These are phyloP conservation scores for Xylariaceae sp. DNA, from an alignment of 2,329 filamentous ascomycete species.

Conservation along the genomic window DNA sequence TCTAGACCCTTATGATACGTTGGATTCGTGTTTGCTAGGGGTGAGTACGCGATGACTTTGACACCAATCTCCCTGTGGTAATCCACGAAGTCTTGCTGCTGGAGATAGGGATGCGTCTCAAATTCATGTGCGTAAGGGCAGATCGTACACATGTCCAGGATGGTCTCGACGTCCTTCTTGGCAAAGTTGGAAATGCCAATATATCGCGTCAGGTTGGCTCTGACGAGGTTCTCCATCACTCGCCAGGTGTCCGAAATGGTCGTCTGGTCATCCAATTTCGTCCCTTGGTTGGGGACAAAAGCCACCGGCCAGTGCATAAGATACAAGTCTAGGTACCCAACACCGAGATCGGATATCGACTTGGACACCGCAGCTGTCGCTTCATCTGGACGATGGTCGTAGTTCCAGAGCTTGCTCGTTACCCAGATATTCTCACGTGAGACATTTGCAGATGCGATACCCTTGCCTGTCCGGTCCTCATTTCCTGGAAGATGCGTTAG, in stretches of 20 bases:
- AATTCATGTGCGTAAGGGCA: conserved; percentile 56
- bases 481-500: conserved; percentile 26
- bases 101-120: conserved; percentile 48
- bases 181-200: conserved; percentile 63
- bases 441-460: conserved; percentile 42
- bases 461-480: conserved; percentile 43
- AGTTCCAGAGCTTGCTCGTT: conserved; percentile 36
- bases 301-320: conserved; percentile 41
- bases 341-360: conserved; percentile 42
- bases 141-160: conserved; percentile 39
- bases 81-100: conserved; percentile 43
- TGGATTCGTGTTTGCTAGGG: conserved; percentile 49
- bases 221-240: conserved; percentile 52
- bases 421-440: conserved; percentile 51
- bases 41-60: conserved; percentile 41
- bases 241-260: conserved; percentile 47
- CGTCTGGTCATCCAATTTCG: conserved; percentile 23
- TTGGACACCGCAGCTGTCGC: conserved; percentile 42
- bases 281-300: conserved; percentile 26
- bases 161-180: conserved; percentile 31
- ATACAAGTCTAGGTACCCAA: conserved; percentile 49
- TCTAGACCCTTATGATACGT: conserved; percentile 33
- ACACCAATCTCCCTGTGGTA: conserved; percentile 40
- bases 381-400: conserved; percentile 23
- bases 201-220: conserved; percentile 46